Evolutionary conservation across 2,329 filamentous ascomycete genomes (phyloP).

Genomic region (Hypoxylon sp.): DNA sequence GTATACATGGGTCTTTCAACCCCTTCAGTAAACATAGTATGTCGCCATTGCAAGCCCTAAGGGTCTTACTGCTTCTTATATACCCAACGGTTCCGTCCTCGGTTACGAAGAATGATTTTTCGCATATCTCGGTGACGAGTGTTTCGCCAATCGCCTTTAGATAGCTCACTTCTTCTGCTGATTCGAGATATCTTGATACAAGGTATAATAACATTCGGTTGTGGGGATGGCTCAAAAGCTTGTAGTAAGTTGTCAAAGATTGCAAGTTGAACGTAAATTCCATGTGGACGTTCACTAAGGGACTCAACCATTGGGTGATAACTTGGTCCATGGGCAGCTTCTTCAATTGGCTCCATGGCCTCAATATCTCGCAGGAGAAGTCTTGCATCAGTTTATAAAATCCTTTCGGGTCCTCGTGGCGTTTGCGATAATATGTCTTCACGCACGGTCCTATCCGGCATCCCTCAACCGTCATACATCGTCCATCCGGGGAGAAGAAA

Average conservation of each 20-base stretch:
- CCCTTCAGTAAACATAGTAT: background rate
- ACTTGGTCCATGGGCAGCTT: background rate
- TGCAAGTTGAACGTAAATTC: background rate
- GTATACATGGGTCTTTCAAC: background rate
- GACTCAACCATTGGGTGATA: background rate
- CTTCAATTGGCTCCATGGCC: background rate
- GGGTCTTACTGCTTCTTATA: background rate
- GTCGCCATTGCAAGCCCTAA: background rate
- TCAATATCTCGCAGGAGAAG: background rate
- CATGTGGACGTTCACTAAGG: background rate
- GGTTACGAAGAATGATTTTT: background rate
- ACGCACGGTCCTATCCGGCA: background rate
- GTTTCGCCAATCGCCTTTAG: background rate
- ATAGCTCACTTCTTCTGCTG: background rate
- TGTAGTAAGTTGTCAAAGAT: background rate
- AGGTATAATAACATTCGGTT: background rate
- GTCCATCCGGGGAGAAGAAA: background rate
- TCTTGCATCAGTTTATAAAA: background rate
- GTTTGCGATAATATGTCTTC: background rate
- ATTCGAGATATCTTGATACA: slow-evolving; percentile 4
- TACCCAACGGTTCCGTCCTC: background rate
- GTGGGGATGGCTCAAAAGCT: background rate
- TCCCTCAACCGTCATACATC: slow-evolving; percentile 1
- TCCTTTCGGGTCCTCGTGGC: background rate
- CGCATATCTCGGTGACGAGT: background rate